phyloP scores from a whole-genome alignment of 2,329 filamentous ascomycete genomes.

The Reticulascus tulasneorum region DNA sequence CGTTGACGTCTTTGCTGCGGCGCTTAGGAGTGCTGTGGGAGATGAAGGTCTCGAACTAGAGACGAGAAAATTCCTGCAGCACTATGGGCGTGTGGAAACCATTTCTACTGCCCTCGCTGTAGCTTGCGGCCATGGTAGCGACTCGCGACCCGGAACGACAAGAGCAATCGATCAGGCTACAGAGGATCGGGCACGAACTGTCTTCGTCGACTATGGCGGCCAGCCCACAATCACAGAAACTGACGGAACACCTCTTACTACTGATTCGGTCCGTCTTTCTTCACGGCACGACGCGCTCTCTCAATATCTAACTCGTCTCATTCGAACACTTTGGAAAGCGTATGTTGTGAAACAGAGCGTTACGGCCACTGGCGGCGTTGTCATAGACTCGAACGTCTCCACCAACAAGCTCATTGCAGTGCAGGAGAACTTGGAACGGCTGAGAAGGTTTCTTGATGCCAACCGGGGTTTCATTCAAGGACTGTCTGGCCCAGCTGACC shows the following conservation, averaged over 20 bases:
- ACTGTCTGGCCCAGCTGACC: constrained; percentile 80
- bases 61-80: constrained; percentile 75
- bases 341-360: constrained; percentile 59
- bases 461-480: constrained; percentile 93
- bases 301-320: constrained; percentile 81
- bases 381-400: constrained; percentile 64
- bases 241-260: constrained; percentile 65
- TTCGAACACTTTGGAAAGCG: constrained; percentile 84
- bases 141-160: constrained; percentile 65
- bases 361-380: constrained; percentile 54
- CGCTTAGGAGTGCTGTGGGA: constrained; percentile 68
- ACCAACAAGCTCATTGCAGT: constrained; percentile 67
- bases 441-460: constrained; percentile 78
- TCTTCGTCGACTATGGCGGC: constrained; percentile 90
- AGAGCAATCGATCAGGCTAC: constrained; percentile 81
- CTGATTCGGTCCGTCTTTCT: constrained; percentile 82
- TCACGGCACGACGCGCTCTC: constrained; percentile 85
- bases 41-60: constrained; percentile 79
- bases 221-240: constrained; percentile 78
- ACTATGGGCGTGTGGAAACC: constrained; percentile 85
- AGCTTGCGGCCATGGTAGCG: constrained; percentile 87
- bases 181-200: constrained; percentile 76
- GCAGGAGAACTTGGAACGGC: constrained; percentile 74
- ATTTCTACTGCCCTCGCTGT: constrained; percentile 89
- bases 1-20: constrained; percentile 86